Percentiles rank a stretch among this genome's conserved stretches.
Evolutionary conservation across 2,329 filamentous ascomycete species (phyloP).

Genomic region (Periglandula ipomoeae): DNA sequence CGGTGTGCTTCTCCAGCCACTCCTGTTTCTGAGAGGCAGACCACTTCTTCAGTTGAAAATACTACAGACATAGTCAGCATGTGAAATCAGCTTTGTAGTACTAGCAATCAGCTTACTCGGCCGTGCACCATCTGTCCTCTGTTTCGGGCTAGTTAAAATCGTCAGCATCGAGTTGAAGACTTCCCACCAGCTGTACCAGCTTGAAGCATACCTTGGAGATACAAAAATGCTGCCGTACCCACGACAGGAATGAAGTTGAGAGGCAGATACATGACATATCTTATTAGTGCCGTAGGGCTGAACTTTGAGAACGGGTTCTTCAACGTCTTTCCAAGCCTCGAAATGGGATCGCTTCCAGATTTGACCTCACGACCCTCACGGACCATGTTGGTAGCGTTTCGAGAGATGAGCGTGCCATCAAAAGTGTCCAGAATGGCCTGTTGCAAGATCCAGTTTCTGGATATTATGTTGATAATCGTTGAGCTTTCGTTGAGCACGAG

Average conservation of each 20-base stretch:
- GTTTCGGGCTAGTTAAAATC: slow-evolving; percentile 29
- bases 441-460: slow-evolving; percentile 66
- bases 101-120: slow-evolving; percentile 33
- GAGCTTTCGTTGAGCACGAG: slow-evolving; percentile 57
- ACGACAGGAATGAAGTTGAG: slow-evolving; percentile 89
- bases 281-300: slow-evolving; percentile 54
- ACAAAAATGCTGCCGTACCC: slow-evolving; percentile 72
- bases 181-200: not conserved
- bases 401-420: slow-evolving; percentile 58
- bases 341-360: slow-evolving; percentile 46
- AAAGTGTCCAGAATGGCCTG: slow-evolving; percentile 84
- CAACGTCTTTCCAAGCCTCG: slow-evolving; percentile 46
- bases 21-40: slow-evolving; percentile 51
- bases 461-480: slow-evolving; percentile 45
- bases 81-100: not conserved
- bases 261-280: slow-evolving; percentile 78
- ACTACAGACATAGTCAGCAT: slow-evolving; percentile 36
- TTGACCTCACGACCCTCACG: slow-evolving; percentile 66
- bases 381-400: slow-evolving; percentile 51
- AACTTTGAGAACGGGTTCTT: slow-evolving; percentile 50
- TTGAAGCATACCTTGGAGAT: slow-evolving; percentile 53
- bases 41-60: slow-evolving; percentile 90
- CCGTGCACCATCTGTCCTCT: slow-evolving; percentile 42
- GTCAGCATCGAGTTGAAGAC: not conserved
- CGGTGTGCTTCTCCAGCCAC: slow-evolving; percentile 62